A percentile compares a stretch with the other conserved stretches of the same genome.
Evolutionary conservation across 106 monocot species (phyloP).

Genomic region (Acorus calamus): DNA sequence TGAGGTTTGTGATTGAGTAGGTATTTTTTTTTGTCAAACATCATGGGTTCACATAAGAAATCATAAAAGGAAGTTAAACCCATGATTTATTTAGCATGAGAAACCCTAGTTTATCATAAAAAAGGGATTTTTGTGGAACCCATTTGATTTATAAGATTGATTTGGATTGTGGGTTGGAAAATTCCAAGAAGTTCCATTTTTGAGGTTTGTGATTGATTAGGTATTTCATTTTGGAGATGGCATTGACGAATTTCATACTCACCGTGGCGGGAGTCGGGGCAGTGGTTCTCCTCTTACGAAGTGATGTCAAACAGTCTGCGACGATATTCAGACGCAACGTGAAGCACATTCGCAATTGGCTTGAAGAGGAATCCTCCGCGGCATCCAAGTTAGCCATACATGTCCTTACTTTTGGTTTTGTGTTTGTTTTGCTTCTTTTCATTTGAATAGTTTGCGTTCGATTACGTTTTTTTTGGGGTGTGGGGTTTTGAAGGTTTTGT

Average conservation of each 20-base stretch:
- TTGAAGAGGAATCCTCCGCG: conserved; percentile 68
- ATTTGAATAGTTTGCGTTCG: too few species aligned
- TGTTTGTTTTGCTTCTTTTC: not conserved
- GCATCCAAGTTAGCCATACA: conserved; percentile 37
- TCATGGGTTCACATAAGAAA: conserved; percentile 60
- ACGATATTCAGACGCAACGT: conserved; percentile 72
- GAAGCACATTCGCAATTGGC: conserved; percentile 67
- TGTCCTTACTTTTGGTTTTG: not conserved
- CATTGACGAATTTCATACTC: conserved; percentile 73
- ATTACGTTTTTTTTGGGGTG: too few species aligned
- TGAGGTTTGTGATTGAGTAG: too few species aligned
- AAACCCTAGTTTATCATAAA: too few species aligned
- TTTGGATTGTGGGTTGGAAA: too few species aligned
- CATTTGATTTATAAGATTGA: too few species aligned
- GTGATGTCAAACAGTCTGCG: conserved; percentile 76
- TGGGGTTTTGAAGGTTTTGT: too few species aligned
- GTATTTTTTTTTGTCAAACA: too few species aligned
- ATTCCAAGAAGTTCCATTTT: too few species aligned
- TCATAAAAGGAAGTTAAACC: conserved; percentile 71
- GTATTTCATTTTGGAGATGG: conserved; percentile 33
- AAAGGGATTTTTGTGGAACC: too few species aligned
- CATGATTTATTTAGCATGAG: too few species aligned
- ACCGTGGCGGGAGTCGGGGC: conserved; percentile 77
- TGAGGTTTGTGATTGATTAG: too few species aligned
- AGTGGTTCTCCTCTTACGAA: conserved; percentile 60